A percentile compares a stretch with the other conserved stretches of the same genome.
phyloP scores from a whole-genome alignment of 441 rosid species.

The Capsella rubella region DNA sequence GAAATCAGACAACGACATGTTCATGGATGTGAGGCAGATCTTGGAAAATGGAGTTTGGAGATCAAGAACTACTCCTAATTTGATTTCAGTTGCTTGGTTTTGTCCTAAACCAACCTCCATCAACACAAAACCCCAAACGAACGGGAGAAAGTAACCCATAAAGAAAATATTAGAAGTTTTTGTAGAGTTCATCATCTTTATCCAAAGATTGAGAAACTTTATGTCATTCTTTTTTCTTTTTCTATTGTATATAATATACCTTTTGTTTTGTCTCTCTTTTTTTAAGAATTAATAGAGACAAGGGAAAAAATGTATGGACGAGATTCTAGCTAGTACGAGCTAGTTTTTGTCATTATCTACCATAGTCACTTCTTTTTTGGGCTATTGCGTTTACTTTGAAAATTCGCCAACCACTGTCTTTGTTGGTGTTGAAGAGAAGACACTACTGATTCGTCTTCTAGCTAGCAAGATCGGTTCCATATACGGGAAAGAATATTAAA shows the following conservation, averaged over 20 bases:
- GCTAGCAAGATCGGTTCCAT: not conserved
- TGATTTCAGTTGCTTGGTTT: slow-evolving; percentile 44
- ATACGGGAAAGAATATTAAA: not conserved
- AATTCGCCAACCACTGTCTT: not conserved
- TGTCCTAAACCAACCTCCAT: slow-evolving; percentile 32
- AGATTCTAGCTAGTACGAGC: not conserved
- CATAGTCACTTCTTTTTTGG: not conserved
- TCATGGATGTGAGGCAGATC: slow-evolving; percentile 56
- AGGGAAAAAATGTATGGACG: not conserved
- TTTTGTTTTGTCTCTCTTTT: no score
- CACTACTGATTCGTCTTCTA: not conserved
- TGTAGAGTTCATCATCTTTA: not conserved
- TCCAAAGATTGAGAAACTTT: slow-evolving; percentile 16
- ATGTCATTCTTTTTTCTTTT: not conserved
- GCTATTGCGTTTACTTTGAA: not conserved
- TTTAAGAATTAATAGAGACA: not conserved
- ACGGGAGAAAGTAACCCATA: slow-evolving; percentile 19
- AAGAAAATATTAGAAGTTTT: slow-evolving; percentile 5
- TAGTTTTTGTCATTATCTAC: not conserved
- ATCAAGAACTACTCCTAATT: slow-evolving; percentile 67
- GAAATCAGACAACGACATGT: slow-evolving; percentile 66
- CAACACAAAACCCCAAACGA: slow-evolving; percentile 20
- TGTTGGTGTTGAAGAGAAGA: not conserved
- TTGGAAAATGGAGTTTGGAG: slow-evolving; percentile 41
- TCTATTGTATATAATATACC: not conserved